Conservation (phyloP, 768 basidiomycete species). For the Xerocomellus intermedius region DNA sequence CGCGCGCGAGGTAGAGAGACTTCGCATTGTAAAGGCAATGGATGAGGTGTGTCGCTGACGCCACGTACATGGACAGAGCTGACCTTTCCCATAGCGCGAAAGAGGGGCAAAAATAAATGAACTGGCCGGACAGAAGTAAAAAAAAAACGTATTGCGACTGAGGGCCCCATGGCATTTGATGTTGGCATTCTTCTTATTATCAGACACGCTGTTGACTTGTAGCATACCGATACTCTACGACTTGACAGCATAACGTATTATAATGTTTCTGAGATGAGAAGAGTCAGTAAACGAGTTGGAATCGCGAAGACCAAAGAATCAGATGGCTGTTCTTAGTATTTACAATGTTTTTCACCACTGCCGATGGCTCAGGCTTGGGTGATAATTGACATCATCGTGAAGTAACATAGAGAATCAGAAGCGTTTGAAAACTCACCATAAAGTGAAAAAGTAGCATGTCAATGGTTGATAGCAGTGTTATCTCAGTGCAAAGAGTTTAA, state of each 20-base stretch:
- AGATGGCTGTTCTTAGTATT: constrained; percentile 38
- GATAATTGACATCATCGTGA: constrained; percentile 24
- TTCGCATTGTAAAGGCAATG: constrained; percentile 61
- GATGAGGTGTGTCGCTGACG: constrained; percentile 49
- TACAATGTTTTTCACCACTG: constrained; percentile 30
- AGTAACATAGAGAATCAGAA: neutral
- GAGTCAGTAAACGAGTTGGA: constrained; percentile 11
- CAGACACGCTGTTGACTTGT: neutral
- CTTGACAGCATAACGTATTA: neutral
- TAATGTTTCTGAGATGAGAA: constrained; percentile 4
- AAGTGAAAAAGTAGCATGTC: neutral
- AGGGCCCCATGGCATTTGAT: neutral
- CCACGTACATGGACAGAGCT: neutral
- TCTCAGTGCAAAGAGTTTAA: no score
- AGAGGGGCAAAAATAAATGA: constrained; percentile 49
- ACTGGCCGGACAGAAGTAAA: constrained; percentile 26
- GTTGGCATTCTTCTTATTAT: neutral
- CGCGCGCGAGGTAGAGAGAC: constrained; percentile 67
- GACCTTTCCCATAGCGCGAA: constrained; percentile 42
- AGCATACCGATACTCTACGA: neutral
- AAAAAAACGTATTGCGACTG: neutral
- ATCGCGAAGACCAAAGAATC: constrained; percentile 10
- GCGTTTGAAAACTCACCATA: constrained; percentile 6
- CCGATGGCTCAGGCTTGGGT: constrained; percentile 30
- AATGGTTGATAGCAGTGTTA: neutral